These are phyloP conservation scores for Serendipita vermifera DNA, from an alignment of 768 basidiomycete species.

Conservation along the genomic window DNA sequence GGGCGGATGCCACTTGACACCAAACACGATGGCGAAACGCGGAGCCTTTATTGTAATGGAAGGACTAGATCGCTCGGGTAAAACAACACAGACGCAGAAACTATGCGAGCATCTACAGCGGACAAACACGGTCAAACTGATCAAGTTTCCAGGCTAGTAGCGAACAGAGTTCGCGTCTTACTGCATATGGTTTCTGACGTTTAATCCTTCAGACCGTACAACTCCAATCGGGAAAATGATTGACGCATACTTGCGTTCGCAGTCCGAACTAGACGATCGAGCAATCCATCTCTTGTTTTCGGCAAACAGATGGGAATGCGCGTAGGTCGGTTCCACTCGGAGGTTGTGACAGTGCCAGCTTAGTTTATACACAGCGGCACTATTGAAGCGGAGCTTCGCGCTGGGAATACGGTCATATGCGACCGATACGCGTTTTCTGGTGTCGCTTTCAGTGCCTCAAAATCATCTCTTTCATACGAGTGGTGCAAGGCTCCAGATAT, in stretches of 20 bases:
- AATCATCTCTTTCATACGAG: slow-evolving; percentile 45
- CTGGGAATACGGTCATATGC: slow-evolving; percentile 66
- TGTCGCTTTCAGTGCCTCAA: slow-evolving; percentile 58
- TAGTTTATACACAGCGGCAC: slow-evolving; percentile 32
- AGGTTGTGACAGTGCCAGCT: not conserved
- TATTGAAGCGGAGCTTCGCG: slow-evolving; percentile 44
- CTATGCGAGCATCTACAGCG: slow-evolving; percentile 41
- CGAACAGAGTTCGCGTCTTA: not conserved
- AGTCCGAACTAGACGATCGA: slow-evolving; percentile 79
- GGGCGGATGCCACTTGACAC: not conserved
- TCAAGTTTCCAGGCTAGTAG: slow-evolving; percentile 78
- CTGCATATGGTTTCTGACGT: not conserved
- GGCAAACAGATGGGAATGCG: slow-evolving; percentile 93
- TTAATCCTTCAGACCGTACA: slow-evolving; percentile 55
- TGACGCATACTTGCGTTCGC: slow-evolving; percentile 73
- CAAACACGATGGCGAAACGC: slow-evolving; percentile 26
- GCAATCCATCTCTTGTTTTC: slow-evolving; percentile 91
- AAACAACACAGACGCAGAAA: slow-evolving; percentile 69
- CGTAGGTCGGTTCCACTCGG: slow-evolving; percentile 35
- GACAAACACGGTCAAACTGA: slow-evolving; percentile 37
- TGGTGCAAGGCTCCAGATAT: slow-evolving; percentile 84
- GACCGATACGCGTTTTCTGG: slow-evolving; percentile 97
- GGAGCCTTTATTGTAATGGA: slow-evolving; percentile 88
- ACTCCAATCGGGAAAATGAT: slow-evolving; percentile 89
- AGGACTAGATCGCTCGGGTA: slow-evolving; percentile 91